Evolutionary conservation across 805 yeast species (phyloP), one percentile per base, ranked within the genome.

Genomic region (Ascoidea asiatica): DNA sequence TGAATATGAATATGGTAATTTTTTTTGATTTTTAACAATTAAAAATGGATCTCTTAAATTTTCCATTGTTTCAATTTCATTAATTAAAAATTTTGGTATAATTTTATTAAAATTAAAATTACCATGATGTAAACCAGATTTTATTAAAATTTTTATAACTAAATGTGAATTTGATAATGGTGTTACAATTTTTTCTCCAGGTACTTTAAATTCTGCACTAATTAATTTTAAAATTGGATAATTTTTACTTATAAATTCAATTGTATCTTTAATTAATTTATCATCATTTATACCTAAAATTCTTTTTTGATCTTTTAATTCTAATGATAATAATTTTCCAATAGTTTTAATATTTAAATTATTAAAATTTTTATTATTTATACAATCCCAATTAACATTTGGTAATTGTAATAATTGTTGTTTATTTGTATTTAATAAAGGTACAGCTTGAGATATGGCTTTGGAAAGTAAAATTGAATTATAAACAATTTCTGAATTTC

Each of bases 401-500:
- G 96, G 96, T 50, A 90, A 70, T 66, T 92, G 97, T 48, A 83
- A 67, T 44, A 83, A 66, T 59, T 83, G 87, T 46, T 78, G 78
- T 52, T 74, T 68, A 47, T 64, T 63, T 44, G 58, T 49, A 13
- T 67, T 66, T 53, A 46, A 75, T 64, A 53, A 67, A 57, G 65
- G 70, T 0, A 86, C 78, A 3, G 94, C 97, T 63, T 86, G 95
- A 29, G 79, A 66, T 36, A 90, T 61, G 42, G 78, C 72, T 58
- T 83, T 80, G 54, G 81, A 75, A 43, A 90, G 69, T 44, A 81
- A 87, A 41, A 77, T 61, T 13, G 85, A 72, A 36, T 72, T 67
- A 36, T 68, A 52, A 33, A 86, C 69, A 44, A 86, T 66, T 19
- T 81, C 90, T 19, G 76, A 67, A 48, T 77, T 74, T 66, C 90